Percentiles rank a stretch among this genome's conserved stretches.
Evolutionary conservation across 805 yeast species (phyloP).

Genomic region (Suhomyces kilbournensis): DNA sequence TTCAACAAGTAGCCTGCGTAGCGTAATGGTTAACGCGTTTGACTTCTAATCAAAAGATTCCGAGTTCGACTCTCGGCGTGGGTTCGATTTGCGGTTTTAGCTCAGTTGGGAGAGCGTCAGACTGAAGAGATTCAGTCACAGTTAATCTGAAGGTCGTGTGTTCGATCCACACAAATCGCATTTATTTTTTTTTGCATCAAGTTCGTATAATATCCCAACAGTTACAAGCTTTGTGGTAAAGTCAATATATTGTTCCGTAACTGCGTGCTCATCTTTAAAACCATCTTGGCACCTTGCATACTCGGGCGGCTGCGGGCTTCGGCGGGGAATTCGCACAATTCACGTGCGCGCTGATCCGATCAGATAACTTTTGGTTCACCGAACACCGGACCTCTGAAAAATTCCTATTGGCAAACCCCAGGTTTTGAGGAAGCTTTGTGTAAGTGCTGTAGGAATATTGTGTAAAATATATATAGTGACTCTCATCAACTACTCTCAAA

Average conservation of each 20-base stretch:
- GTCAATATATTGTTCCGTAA: not conserved
- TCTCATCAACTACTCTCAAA: not conserved
- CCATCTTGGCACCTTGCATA: not conserved
- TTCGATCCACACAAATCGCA: conserved; percentile 81
- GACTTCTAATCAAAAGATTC: conserved; percentile 23
- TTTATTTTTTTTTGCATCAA: conserved; percentile 6
- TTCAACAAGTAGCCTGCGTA: conserved; percentile 13
- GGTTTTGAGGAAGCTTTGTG: not conserved
- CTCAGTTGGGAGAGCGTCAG: conserved; percentile 40
- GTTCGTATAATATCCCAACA: not conserved
- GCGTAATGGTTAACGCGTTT: conserved; percentile 23
- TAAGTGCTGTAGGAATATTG: not conserved
- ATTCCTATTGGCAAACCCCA: conserved; percentile 5
- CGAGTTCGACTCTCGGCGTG: conserved; percentile 24
- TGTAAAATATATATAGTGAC: not conserved
- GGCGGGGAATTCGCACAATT: not conserved
- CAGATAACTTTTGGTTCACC: conserved; percentile 9
- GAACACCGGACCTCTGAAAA: conserved; percentile 2
- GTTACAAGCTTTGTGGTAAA: no score
- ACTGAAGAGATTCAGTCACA: conserved; percentile 31
- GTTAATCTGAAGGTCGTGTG: conserved; percentile 80
- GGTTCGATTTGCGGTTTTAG: conserved; percentile 26
- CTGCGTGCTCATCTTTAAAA: not conserved
- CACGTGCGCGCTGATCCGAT: conserved; percentile 8
- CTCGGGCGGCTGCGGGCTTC: not conserved